phyloP scores from a whole-genome alignment of 129 eudicot genomes.

The Chrysanthemum lavandulifolium region DNA sequence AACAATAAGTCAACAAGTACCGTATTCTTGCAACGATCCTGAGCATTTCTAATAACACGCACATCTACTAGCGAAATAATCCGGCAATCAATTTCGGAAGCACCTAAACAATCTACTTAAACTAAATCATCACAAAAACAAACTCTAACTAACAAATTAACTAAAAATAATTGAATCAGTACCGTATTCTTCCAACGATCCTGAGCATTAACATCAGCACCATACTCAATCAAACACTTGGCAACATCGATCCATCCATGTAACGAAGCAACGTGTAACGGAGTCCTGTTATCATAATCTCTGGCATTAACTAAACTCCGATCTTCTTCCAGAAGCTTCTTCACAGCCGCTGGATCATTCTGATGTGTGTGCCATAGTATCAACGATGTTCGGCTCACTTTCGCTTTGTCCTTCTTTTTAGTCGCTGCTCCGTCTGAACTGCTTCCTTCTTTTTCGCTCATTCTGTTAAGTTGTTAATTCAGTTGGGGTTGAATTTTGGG shows the following conservation, averaged over 20 bases:
- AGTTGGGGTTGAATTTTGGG: background rate
- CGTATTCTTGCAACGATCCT: no score
- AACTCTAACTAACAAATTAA: no score
- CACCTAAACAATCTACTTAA: no score
- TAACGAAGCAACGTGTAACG: slow-evolving; percentile 89
- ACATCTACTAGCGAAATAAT: no score
- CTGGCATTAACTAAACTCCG: slow-evolving; percentile 63
- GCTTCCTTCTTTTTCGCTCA: slow-evolving; percentile 75
- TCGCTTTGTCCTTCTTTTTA: slow-evolving; percentile 73
- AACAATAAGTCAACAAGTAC: no score
- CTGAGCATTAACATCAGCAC: slow-evolving; percentile 89
- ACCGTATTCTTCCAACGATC: slow-evolving; percentile 99
- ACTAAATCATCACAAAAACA: no score
- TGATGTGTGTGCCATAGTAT: slow-evolving; percentile 98
- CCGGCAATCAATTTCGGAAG: no score
- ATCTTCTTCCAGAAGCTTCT: slow-evolving; percentile 92
- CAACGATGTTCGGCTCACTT: slow-evolving; percentile 81
- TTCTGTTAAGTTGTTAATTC: background rate
- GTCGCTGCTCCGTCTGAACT: slow-evolving; percentile 35
- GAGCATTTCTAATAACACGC: no score
- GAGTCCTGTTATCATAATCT: slow-evolving; percentile 91
- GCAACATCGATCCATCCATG: slow-evolving; percentile 94
- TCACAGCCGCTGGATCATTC: slow-evolving; percentile 65
- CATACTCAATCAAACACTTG: slow-evolving; percentile 62
- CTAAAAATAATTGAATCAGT: slow-evolving; percentile 6